phyloP scores from a whole-genome alignment of 257 asterid genomes.

The Solanum sejunctum region DNA sequence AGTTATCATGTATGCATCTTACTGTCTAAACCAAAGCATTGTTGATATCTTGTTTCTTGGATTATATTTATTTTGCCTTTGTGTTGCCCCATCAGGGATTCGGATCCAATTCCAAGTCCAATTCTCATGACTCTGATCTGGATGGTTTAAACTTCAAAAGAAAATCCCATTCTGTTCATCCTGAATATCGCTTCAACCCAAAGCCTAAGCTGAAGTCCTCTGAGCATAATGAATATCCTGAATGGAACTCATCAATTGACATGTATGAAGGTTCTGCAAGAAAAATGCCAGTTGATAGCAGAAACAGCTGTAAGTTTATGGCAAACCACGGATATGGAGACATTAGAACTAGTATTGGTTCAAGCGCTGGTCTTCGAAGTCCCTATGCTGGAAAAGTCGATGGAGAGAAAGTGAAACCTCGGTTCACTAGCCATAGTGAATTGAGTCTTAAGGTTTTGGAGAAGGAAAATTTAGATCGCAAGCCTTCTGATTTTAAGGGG shows the following conservation, averaged over 20 bases:
- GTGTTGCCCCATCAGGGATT: slow-evolving; percentile 22
- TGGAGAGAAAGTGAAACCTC: slow-evolving; percentile 8
- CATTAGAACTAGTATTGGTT: slow-evolving; percentile 13
- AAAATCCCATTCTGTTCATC: slow-evolving; percentile 23
- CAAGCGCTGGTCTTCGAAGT: slow-evolving; percentile 16
- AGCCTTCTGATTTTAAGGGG: slow-evolving; percentile 18
- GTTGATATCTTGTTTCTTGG: not conserved
- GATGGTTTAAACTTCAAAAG: slow-evolving; percentile 25
- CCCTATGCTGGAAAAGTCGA: slow-evolving; percentile 16
- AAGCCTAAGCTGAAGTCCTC: slow-evolving; percentile 26
- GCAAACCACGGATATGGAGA: slow-evolving; percentile 21
- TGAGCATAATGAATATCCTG: slow-evolving; percentile 23
- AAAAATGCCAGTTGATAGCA: slow-evolving; percentile 11
- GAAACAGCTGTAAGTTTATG: slow-evolving; percentile 24
- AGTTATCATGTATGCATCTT: not conserved
- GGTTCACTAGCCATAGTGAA: slow-evolving; percentile 11
- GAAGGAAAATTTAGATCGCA: slow-evolving; percentile 22
- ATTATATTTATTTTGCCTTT: not conserved
- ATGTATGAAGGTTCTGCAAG: slow-evolving; percentile 28
- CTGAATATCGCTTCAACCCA: slow-evolving; percentile 25
- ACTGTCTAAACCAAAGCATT: not conserved
- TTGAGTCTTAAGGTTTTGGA: slow-evolving; percentile 13
- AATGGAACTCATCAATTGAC: slow-evolving; percentile 27
- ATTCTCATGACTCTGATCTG: slow-evolving; percentile 27
- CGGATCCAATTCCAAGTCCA: slow-evolving; percentile 22